Base-by-base conservation (phyloP, 345 rosid species). In the Populus pruinosa region DNA sequence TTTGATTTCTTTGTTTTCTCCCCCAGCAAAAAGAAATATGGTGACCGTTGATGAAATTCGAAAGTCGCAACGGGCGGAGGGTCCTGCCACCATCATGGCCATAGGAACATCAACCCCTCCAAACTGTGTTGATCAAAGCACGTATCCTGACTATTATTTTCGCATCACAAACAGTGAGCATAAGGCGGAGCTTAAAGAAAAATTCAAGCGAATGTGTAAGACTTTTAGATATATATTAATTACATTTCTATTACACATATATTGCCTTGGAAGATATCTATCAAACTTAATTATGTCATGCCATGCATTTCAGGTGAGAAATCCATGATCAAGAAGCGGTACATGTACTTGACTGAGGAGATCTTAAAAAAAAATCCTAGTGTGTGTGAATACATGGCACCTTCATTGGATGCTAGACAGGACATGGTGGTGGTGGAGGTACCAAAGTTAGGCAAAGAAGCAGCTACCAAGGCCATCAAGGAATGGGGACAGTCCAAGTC, bases 401-500 rank as follows among this genome's bases (percentile, higher is more conserved):
- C 92, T 14, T 93, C 97, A 2, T 82, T 91, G 12, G 94, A 93
- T 67, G 93, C 84, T 0, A 83, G 97, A 9, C 97, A 93, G 41
- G 97, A 93, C 79, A 86, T 93, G 21, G 92, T 91, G 76, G 94
- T 93, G 29, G 95, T 91, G 9, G 95, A 93, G 72, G 86, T 93
- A 8, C 97, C 97, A 7, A 93, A 84, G 85, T 83, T 92, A 1
- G 97, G 97, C 2, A 92, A 91, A 76, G 93, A 91, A 56, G 97
- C 97, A 1, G 97, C 97, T 0, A 72, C 80, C 21, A 90, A 87
- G 74, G 97, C 97, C 67, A 90, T 92, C 82, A 88, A 92, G 74
- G 91, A 91, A 62, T 91, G 97, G 97, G 95, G 93, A 17, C 97
- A 93, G 73, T 88, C 97, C 36, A 93, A 91, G 79, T 91, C 96